Percentiles rank a stretch among this genome's conserved stretches.
phyloP scores from a whole-genome alignment of 2,329 filamentous ascomycete species.

The Xylaria multiplex region DNA sequence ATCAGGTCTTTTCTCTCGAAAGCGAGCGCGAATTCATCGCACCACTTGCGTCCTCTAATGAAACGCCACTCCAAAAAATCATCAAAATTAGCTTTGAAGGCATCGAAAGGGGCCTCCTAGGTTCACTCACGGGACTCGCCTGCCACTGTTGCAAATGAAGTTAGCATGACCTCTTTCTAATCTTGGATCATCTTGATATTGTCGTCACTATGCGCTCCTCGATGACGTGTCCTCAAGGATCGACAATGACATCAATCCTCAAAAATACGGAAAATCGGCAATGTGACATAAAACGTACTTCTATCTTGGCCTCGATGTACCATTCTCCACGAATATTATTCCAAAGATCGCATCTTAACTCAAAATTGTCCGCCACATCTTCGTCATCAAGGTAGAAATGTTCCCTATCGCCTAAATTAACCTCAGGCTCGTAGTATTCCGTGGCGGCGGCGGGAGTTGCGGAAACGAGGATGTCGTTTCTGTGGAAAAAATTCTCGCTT shows the following conservation, averaged over 20 bases:
- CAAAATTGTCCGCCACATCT: not conserved
- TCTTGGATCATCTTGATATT: not conserved
- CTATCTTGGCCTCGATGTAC: too few species aligned
- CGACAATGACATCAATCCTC: too few species aligned
- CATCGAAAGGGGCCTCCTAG: too few species aligned
- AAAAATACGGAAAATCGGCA: too few species aligned
- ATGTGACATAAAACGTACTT: too few species aligned
- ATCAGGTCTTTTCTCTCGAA: not conserved
- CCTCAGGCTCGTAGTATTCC: not conserved
- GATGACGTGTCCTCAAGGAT: too few species aligned
- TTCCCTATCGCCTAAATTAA: too few species aligned
- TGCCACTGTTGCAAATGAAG: not conserved
- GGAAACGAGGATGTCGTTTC: not conserved
- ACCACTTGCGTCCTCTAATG: too few species aligned
- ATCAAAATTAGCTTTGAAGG: not conserved
- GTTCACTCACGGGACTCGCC: not conserved
- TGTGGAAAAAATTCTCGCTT: constrained; percentile 1
- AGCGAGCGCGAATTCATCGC: not conserved
- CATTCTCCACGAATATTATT: not conserved
- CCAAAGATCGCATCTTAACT: not conserved
- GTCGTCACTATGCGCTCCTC: not conserved
- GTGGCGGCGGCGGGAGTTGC: too few species aligned
- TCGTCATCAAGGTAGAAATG: not conserved
- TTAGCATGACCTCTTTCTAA: not conserved
- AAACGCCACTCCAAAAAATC: not conserved